Conservation (phyloP, 1,139 yeast species). For the Hemisphaericaspora lyxosophila region DNA sequence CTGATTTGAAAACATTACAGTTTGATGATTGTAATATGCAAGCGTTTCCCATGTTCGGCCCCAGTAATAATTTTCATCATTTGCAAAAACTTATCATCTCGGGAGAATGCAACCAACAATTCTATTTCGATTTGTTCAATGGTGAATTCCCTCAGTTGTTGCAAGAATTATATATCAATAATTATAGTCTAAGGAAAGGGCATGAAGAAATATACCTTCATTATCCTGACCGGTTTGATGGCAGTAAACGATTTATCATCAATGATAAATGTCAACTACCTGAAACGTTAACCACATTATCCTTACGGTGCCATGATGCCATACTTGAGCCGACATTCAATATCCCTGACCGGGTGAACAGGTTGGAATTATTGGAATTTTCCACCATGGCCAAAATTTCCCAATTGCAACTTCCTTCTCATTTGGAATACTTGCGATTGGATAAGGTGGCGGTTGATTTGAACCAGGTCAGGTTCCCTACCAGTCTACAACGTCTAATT, state of each 20-base stretch:
- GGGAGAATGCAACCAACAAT: not conserved
- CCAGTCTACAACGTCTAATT: not conserved
- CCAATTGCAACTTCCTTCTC: not conserved
- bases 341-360: not conserved
- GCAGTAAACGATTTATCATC: not conserved
- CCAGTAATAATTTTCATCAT: not conserved
- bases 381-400: not conserved
- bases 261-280: not conserved
- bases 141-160: not conserved
- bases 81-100: not conserved
- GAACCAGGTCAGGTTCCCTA: not conserved
- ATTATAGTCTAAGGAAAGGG: not conserved
- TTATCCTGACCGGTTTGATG: not conserved
- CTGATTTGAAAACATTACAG: not conserved
- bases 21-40: not conserved
- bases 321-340: not conserved
- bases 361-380: not conserved
- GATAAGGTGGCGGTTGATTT: not conserved
- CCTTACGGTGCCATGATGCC: not conserved
- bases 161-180: not conserved
- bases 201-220: not conserved
- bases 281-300: not conserved
- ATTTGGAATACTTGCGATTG: not conserved
- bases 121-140: not conserved
- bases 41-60: not conserved